Evolutionary conservation across 2,329 filamentous ascomycete species (phyloP), one percentile per base, ranked within the genome.

Genomic region (Fusarium musae): DNA sequence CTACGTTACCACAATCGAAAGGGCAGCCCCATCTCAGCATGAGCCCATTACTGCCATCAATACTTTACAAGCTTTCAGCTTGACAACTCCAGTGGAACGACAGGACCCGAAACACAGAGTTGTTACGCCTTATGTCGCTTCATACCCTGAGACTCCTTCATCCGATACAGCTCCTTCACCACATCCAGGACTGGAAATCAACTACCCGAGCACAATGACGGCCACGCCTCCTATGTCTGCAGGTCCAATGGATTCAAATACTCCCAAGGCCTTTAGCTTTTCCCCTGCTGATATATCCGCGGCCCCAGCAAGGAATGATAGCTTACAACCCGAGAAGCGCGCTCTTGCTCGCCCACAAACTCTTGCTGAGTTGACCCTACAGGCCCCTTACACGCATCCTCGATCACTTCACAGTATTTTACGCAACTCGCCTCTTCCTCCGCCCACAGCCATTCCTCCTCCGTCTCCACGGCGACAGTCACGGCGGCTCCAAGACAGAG

Each of bases 391-490:
- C 75, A 87, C 83, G 4, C 89, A 89, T 70, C 87, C 90, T 39
- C 85, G 86, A 63, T 83, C 84, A 46, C 85, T 92, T 15, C 90
- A 88, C 78, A 91, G 89, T 80, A 92, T 92, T 75, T 85, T 92
- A 28, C 87, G 90, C 59, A 92, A 92, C 83, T 92, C 90, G 9
- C 90, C 90, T 23, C 83, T 92, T 11, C 88, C 89, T 26, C 87
- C 88, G 2, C 80, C 83, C 6, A 87, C 82, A 26, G 84, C 87
- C 6, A 82, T 83, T 37, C 86, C 87, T 13, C 87, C 88, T 3
- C 80, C 83, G 9, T 90, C 89, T 2, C 86, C 88, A 4, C 84
- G 85, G 64, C 84, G 88, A 42, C 85, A 87, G 68, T 90, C 89
- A 3, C 81, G 84, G 34, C 86, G 88, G 17, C 80, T 90, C 21